Conservation (phyloP, 208 protist species). For the Eutreptiella sp. region DNA sequence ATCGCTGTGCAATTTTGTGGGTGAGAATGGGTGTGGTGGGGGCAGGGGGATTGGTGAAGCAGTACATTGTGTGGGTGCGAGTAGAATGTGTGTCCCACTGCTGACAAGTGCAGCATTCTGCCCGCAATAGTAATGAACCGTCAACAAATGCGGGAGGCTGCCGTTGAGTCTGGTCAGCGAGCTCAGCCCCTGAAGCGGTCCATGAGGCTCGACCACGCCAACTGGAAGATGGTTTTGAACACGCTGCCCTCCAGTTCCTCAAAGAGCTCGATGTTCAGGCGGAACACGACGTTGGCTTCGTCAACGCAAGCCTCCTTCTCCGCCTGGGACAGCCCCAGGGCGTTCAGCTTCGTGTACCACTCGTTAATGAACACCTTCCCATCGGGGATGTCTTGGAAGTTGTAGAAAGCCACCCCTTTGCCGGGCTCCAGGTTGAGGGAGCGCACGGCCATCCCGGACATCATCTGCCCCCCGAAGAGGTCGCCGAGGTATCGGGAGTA, state of each 20-base stretch:
- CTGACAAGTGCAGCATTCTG: too few relatives aligned
- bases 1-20: too few relatives aligned
- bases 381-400: neutral
- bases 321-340: neutral
- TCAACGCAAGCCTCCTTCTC: constrained; percentile 4
- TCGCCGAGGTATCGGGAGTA: too few relatives aligned
- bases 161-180: too few relatives aligned
- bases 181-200: too few relatives aligned
- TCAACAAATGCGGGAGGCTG: too few relatives aligned
- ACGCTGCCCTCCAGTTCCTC: neutral
- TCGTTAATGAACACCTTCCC: constrained; percentile 6
- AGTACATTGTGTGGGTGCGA: too few relatives aligned
- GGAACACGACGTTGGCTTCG: constrained; percentile 14
- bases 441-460: constrained; percentile 5
- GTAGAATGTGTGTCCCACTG: too few relatives aligned
- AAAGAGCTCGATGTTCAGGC: constrained; percentile 14
- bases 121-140: too few relatives aligned
- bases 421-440: neutral
- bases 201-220: too few relatives aligned
- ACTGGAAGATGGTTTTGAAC: neutral
- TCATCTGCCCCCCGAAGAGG: constrained; percentile 24
- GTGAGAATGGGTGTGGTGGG: too few relatives aligned
- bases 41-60: too few relatives aligned
- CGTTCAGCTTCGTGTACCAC: constrained; percentile 4
- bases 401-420: neutral